Percentiles rank a stretch among this genome's conserved stretches.
phyloP scores from a whole-genome alignment of 495 filamentous ascomycete genomes.

The Penicillium fimorum region DNA sequence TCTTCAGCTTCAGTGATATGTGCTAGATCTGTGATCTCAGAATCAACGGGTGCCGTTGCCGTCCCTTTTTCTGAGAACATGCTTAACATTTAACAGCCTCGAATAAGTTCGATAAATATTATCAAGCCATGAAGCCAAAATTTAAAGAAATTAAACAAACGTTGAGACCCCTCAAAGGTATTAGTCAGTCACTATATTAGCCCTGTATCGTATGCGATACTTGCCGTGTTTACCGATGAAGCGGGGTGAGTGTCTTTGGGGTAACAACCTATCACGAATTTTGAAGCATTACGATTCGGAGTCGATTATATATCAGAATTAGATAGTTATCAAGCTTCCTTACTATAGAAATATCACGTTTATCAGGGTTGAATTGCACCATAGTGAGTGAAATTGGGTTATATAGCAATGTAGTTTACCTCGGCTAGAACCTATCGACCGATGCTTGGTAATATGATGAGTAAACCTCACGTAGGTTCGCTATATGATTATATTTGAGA shows the following conservation, averaged over 20 bases:
- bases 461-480: not conserved
- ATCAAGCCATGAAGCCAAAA: not conserved
- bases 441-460: not conserved
- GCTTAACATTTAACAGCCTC: not conserved
- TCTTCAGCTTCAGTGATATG: not conserved
- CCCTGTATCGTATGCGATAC: not conserved
- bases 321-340: too few species aligned
- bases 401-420: not conserved
- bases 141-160: not conserved
- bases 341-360: not conserved
- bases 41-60: not conserved
- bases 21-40: conserved; percentile 5
- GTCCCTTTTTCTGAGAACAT: conserved; percentile 3
- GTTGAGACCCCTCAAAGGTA: not conserved
- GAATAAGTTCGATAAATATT: not conserved
- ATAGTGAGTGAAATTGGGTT: not conserved
- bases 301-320: not conserved
- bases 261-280: not conserved
- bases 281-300: not conserved
- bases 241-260: conserved; percentile 2
- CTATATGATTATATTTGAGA: not conserved
- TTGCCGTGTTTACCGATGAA: conserved; percentile 1
- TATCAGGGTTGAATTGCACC: not conserved
- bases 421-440: not conserved
- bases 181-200: conserved; percentile 5